phyloP scores from a whole-genome alignment of 2,329 filamentous ascomycete genomes.

The Colletotrichum nymphaeae region DNA sequence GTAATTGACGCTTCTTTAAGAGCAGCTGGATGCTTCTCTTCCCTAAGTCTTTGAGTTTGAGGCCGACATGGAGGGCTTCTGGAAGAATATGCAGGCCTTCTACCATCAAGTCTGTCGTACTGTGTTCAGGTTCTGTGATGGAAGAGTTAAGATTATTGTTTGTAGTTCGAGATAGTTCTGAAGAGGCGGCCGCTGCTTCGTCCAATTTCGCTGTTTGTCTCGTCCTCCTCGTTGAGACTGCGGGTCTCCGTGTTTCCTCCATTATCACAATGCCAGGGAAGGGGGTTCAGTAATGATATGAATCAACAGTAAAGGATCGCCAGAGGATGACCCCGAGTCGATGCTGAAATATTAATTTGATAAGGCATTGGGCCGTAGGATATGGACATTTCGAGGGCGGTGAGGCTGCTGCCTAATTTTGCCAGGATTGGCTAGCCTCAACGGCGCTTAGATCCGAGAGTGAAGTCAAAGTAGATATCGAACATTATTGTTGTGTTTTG shows the following conservation, averaged over 20 bases:
- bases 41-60: slow-evolving; percentile 26
- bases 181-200: neutral
- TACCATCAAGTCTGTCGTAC: neutral
- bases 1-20: slow-evolving; percentile 22
- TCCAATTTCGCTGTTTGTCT: slow-evolving; percentile 7
- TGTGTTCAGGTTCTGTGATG: neutral
- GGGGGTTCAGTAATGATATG: neutral
- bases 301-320: too few relatives aligned
- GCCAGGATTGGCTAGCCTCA: neutral
- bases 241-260: neutral
- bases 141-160: too few relatives aligned
- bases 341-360: neutral
- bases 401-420: slow-evolving; percentile 18
- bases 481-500: too few relatives aligned
- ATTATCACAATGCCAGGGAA: neutral
- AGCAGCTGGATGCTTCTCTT: slow-evolving; percentile 26
- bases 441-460: neutral
- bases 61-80: neutral
- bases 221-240: slow-evolving; percentile 7
- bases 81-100: neutral
- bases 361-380: too few relatives aligned
- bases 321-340: neutral
- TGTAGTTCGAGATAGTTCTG: neutral
- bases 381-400: neutral
- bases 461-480: neutral